Percentiles rank a stretch among this genome's conserved stretches.
Evolutionary conservation across 345 rosid species (phyloP).

Genomic region (Citrus medica): DNA sequence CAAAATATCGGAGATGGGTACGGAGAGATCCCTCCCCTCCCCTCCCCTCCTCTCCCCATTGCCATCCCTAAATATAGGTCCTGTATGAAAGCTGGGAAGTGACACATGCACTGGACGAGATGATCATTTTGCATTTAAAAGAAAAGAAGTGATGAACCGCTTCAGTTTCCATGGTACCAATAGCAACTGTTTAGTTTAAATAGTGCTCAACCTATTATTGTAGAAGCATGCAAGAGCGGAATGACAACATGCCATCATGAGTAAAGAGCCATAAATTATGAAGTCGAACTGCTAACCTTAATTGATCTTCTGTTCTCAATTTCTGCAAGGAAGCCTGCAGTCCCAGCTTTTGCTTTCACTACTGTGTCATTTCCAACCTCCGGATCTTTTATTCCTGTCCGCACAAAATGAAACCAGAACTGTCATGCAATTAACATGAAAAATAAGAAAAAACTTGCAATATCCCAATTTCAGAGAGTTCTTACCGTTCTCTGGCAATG

Average conservation of each 20-base stretch:
- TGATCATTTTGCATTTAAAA: background rate
- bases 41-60: no score
- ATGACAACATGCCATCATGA: background rate
- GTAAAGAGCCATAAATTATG: background rate
- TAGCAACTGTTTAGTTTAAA: background rate
- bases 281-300: conserved; percentile 46
- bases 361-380: conserved; percentile 26
- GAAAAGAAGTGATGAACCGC: background rate
- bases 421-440: no score
- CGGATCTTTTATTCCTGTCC: conserved; percentile 30
- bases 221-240: background rate
- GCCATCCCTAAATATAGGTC: background rate
- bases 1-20: no score
- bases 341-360: conserved; percentile 47
- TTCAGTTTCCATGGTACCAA: background rate
- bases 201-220: background rate
- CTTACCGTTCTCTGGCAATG: conserved; percentile 28
- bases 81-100: background rate
- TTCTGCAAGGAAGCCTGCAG: conserved; percentile 53
- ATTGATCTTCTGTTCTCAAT: conserved; percentile 71
- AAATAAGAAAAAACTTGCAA: background rate
- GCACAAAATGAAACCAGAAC: background rate
- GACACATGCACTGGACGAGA: background rate
- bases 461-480: background rate
- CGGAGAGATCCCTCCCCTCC: no score